Evolutionary conservation across 139 green algal species (phyloP).

Genomic region (Zygnema cylindricum): DNA sequence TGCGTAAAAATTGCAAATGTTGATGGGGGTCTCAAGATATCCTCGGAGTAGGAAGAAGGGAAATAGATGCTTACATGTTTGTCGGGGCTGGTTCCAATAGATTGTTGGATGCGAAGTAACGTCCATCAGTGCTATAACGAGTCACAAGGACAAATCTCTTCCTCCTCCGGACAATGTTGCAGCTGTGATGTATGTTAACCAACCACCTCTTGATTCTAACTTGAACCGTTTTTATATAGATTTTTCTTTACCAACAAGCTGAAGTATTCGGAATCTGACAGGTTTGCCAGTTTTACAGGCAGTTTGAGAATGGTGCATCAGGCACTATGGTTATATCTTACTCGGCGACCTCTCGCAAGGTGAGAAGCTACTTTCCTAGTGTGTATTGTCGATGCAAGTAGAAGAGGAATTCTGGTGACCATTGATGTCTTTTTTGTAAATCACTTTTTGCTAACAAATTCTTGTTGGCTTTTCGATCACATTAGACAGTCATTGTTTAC

Average conservation of each 20-base stretch:
- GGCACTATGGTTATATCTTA: not conserved
- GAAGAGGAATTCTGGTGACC: too few relatives aligned
- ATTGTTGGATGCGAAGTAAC: slow-evolving; percentile 8
- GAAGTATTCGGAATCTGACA: too few relatives aligned
- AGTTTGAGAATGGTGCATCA: slow-evolving; percentile 25
- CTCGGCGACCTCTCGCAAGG: slow-evolving; percentile 20
- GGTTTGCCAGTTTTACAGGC: slow-evolving; percentile 3
- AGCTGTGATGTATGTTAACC: slow-evolving; percentile 15
- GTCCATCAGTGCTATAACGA: slow-evolving; percentile 2
- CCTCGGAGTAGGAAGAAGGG: too few relatives aligned
- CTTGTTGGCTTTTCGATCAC: not conserved
- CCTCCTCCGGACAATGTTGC: slow-evolving; percentile 27
- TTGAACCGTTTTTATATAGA: too few relatives aligned
- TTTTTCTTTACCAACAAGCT: too few relatives aligned
- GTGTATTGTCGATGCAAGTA: too few relatives aligned
- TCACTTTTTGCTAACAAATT: not conserved
- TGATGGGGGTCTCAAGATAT: too few relatives aligned
- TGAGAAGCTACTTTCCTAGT: not conserved
- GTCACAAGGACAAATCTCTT: slow-evolving; percentile 1
- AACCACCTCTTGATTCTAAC: too few relatives aligned
- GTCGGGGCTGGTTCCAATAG: too few relatives aligned
- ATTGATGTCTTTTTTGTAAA: not conserved
- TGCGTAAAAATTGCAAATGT: too few relatives aligned
- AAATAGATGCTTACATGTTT: too few relatives aligned
- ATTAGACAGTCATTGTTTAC: too few relatives aligned